Base-by-base conservation (phyloP, 1,284 basidiomycete species). In the Trametes versicolor region DNA sequence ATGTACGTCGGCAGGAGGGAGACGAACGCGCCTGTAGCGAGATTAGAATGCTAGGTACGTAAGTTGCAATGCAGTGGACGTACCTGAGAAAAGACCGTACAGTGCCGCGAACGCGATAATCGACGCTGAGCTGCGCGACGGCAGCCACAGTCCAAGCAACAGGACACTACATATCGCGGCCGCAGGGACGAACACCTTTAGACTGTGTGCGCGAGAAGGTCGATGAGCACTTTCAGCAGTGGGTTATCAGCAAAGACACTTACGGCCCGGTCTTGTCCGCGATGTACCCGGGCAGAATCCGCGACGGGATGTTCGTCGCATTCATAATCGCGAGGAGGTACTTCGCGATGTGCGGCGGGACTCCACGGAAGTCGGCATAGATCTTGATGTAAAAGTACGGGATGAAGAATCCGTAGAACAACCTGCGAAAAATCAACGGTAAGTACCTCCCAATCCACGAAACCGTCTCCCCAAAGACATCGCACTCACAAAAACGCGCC, bases 371-470 rank as follows among this genome's bases (percentile, higher is more conserved):
- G 62, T 65, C 60, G 10, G 65, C 68, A 53, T 70, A 70, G 34
- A 70, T 67, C 54, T 67, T 61, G 37, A 70, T 65, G 57, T 70
- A 70, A 37, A 70, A 63, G 49, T 67, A 76, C 85, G 91, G 13
- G 87, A 75, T 54, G 86, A 88, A 68, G 70, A 77, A 64, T 64
- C 72, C 62, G 66, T 70, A 70, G 48, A 67, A 65, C 2, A 70
- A 21, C 50, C 68, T 69, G 41, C 17, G 43, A 8, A 32, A 32
- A 4, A 32, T 4, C n/a, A 2, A 2, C 2, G 41, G 41, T 43
- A 17, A 43, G 41, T 43, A 43, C 39, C 48, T 36, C 27, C 27
- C 6, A 37, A 25, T 9, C 23, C 25, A 36, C 29, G 61, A 32
- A 4, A 32, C 29, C 8, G 29, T 8, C 29, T 32, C 29, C 29